Base-by-base conservation (phyloP, 192 early-diverging fungal genomes). In the Mortierella alpina region DNA sequence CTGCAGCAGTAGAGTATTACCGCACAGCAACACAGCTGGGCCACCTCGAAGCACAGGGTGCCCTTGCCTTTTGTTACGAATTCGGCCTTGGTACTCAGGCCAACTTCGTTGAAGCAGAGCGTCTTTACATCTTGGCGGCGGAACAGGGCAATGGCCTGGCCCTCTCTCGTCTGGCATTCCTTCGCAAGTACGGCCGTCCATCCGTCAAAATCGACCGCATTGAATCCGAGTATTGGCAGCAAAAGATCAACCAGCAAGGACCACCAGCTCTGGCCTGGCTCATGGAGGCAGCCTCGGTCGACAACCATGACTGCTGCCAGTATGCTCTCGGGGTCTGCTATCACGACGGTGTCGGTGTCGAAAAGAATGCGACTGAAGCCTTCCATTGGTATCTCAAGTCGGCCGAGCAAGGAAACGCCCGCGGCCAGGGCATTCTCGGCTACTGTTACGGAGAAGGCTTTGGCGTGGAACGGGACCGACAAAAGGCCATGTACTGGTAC, bases 181-280 rank as follows among this genome's bases (percentile, higher is more conserved):
- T 96, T 18, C 84, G 93, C 31, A 91, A 90, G 51, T 95, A 95
- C 75, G 95, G 95, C 55, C 88, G 93, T 12, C 93, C 94, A 13
- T 84, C 83, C 46, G 92, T 96, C 41, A 87, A 87, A 60, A 95
- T 96, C 56, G 89, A 95, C 73, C 85, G 92, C 41, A 83, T 89
- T 5, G 94, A 96, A 70, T 91, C 94, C 14, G 93, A 95, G 56
- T 83, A 86, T 60, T 96, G 93, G 92, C 85, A 90, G 14, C 70
- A 88, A 75, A 84, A 86, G 57, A 89, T 92, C n/a, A 76, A 86
- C 66, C 83, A 85, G 17, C 82, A 83, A 44, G 93, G 91, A 9
- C 59, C 79, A 1, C 31, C 63, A 4, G 88, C 89, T 9, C 77
- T 94, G 2, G n/a, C 80, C 44, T 96, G 94, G 94, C 82, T 96